These are phyloP conservation scores for Alternaria triticina DNA, from an alignment of 2,329 filamentous ascomycete species.

Conservation along the genomic window DNA sequence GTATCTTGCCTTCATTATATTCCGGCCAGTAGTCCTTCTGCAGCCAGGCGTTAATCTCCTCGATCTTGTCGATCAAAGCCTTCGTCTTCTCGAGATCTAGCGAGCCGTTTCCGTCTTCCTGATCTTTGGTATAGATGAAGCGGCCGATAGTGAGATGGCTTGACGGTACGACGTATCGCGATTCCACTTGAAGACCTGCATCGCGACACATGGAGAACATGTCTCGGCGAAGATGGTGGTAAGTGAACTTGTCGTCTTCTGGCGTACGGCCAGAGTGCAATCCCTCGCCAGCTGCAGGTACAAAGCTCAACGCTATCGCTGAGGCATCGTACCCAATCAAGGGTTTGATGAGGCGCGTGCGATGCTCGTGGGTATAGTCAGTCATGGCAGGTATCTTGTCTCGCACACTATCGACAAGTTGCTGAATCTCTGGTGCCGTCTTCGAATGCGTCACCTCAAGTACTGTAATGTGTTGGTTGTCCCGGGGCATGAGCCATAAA, in stretches of 20 bases:
- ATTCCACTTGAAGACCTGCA: slow-evolving; percentile 72
- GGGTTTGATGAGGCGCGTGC: slow-evolving; percentile 79
- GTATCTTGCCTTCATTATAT: slow-evolving; percentile 48
- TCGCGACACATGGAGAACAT: slow-evolving; percentile 67
- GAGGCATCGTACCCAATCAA: slow-evolving; percentile 83
- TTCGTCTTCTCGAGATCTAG: slow-evolving; percentile 62
- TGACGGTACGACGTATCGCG: slow-evolving; percentile 85
- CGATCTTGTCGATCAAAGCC: slow-evolving; percentile 72
- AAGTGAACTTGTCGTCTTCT: slow-evolving; percentile 74
- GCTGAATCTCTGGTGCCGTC: slow-evolving; percentile 70
- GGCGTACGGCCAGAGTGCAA: slow-evolving; percentile 40
- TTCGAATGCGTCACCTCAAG: slow-evolving; percentile 85
- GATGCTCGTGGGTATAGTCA: slow-evolving; percentile 70
- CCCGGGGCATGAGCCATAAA: slow-evolving; percentile 84
- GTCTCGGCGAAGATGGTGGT: slow-evolving; percentile 88
- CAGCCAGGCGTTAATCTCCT: slow-evolving; percentile 79
- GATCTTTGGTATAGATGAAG: slow-evolving; percentile 73
- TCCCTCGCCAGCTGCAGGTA: slow-evolving; percentile 74
- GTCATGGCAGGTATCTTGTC: slow-evolving; percentile 65
- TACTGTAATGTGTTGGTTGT: slow-evolving; percentile 82
- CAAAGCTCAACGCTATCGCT: slow-evolving; percentile 84
- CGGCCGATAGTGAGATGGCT: slow-evolving; percentile 88
- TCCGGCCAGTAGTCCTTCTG: slow-evolving; percentile 72
- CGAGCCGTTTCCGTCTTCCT: slow-evolving; percentile 51
- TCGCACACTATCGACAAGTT: slow-evolving; percentile 64